These are phyloP conservation scores for Termitomyces sp. DNA, from an alignment of 768 basidiomycete genomes.

Conservation along the genomic window DNA sequence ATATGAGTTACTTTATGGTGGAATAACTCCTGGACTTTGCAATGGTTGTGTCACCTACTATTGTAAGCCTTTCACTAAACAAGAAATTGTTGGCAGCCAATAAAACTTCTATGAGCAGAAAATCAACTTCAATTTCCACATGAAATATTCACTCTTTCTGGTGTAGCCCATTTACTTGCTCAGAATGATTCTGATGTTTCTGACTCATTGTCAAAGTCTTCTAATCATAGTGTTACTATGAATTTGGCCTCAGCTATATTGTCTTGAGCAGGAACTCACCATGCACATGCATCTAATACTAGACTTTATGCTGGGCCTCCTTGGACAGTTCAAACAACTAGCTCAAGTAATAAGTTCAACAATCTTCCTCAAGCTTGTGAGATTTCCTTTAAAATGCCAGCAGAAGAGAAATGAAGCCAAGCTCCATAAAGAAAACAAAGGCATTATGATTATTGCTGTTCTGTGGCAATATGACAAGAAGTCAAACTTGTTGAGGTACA, in stretches of 20 bases:
- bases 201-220: not conserved
- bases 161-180: not conserved
- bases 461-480: not conserved
- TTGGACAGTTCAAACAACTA: not conserved
- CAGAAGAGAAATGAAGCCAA: not conserved
- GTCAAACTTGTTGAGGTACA: not conserved
- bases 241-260: not conserved
- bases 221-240: not conserved
- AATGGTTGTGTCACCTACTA: too few relatives aligned
- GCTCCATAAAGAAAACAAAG: not conserved
- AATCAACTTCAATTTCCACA: too few relatives aligned
- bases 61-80: too few relatives aligned
- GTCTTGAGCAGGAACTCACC: not conserved
- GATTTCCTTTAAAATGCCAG: not conserved
- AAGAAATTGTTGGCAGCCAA: too few relatives aligned
- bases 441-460: not conserved
- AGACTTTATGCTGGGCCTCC: not conserved
- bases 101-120: too few relatives aligned
- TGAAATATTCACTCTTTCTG: too few relatives aligned
- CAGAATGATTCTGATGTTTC: not conserved
- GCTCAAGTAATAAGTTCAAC: not conserved
- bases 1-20: too few relatives aligned
- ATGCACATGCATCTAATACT: not conserved
- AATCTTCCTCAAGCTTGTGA: not conserved
- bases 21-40: too few relatives aligned